Evolutionary conservation across 1,284 basidiomycete species (phyloP), one percentile per base, ranked within the genome.

Genomic region (Apiotrichum akiyoshidainum): DNA sequence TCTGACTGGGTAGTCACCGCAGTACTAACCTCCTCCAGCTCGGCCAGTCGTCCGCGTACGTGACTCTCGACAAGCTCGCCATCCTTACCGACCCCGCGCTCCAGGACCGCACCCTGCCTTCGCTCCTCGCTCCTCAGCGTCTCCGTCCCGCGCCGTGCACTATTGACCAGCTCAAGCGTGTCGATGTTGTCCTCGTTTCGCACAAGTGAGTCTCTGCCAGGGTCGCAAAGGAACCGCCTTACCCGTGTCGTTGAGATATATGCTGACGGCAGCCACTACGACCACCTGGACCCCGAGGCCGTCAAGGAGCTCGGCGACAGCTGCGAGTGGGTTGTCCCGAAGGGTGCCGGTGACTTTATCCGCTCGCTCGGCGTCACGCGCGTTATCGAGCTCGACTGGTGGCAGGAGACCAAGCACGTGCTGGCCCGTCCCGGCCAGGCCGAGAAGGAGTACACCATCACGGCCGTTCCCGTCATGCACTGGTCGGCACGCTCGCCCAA

Each of bases 31-130:
- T 44, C 2, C 17, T 5, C 3, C 58, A 77, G 78, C 71, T 79
- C 48, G 78, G 79, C 22, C 78, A 80, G 64, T 80, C 78, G 2
- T 79, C 78, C 2, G 66, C 76, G 21, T 78, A 80, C 47, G 75
- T 81, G 16, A 80, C 81, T 37, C 67, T 81, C 42, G 75, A 79
- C 49, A 79, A 79, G 17, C 69, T 81, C 13, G 74, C 74, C 17
- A 79, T 82, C 48, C 68, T 82, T 19, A 82, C 81, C 41, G 81
- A 82, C 60, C 81, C 81, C 1, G 79, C 80, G 12, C 77, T 81
- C 31, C 76, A 77, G 41, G 71, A 78, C 50, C 74, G 78, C 35
- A 80, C 80, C 0, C 65, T 81, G 11, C 70, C 71, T 4, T 78
- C 74, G 14, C 55, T 75, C 16, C 60, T 80, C 17, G 78, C 77